Percentiles rank a stretch among this genome's conserved stretches.
Evolutionary conservation across 2,329 filamentous ascomycete genomes (phyloP).

Genomic region (Trichoderma koningii): DNA sequence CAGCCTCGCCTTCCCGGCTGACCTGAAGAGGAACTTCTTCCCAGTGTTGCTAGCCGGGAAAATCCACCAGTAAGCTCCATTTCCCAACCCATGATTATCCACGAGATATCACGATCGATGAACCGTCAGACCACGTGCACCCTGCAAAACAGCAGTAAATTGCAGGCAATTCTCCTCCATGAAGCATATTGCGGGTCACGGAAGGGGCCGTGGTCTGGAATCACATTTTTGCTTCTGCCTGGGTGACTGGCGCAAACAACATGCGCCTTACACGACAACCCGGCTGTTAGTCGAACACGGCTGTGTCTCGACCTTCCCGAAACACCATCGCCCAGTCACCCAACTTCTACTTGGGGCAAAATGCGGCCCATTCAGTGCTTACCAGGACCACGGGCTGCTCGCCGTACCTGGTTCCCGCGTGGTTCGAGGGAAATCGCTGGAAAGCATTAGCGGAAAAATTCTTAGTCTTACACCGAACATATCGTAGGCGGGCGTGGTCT

Average conservation of each 20-base stretch:
- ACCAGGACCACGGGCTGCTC: background rate
- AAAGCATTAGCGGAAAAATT: conserved; percentile 17
- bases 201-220: background rate
- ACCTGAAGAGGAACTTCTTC: conserved; percentile 1
- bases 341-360: conserved; percentile 10
- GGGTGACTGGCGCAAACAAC: conserved; percentile 1
- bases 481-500: background rate
- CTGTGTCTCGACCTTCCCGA: conserved; percentile 11
- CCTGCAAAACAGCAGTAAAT: background rate
- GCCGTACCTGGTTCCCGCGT: background rate
- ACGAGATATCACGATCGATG: conserved; percentile 7
- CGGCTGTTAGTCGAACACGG: background rate
- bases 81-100: background rate
- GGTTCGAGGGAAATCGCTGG: background rate
- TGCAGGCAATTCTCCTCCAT: background rate
- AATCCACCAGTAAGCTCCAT: conserved; percentile 18
- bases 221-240: background rate
- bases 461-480: conserved; percentile 15
- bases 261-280: conserved; percentile 8
- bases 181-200: background rate
- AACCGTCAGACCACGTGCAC: conserved; percentile 3
- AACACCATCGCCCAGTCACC: conserved; percentile 20
- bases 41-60: background rate
- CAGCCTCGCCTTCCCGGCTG: background rate
- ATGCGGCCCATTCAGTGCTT: conserved; percentile 2